Conservation (phyloP, 306 rosid genomes). For the Hippophae gyantsensis region DNA sequence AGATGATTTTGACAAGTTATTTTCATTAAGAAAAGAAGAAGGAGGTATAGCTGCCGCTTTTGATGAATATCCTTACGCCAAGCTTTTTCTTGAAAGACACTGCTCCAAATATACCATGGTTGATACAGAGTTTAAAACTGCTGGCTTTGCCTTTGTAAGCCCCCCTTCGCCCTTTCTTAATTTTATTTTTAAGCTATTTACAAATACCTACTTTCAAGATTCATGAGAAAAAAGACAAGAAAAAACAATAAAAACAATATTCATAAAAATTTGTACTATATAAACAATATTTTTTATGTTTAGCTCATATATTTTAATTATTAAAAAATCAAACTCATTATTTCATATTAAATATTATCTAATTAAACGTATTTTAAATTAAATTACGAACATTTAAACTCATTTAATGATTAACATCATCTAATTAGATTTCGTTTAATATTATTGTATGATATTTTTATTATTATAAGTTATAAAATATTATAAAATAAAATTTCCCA, state of each 20-base stretch:
- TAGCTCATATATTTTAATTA: no score
- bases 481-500: no score
- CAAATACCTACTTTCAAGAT: no score
- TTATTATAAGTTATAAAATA: no score
- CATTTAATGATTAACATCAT: neutral
- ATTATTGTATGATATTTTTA: no score
- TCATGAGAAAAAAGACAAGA: no score
- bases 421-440: no score
- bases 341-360: neutral
- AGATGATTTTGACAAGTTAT: slow-evolving; percentile 26
- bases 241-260: no score
- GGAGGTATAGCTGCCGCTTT: slow-evolving; percentile 39
- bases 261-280: no score
- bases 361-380: neutral
- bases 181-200: no score
- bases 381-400: no score
- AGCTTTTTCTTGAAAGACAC: slow-evolving; percentile 24
- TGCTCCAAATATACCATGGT: slow-evolving; percentile 42
- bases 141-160: slow-evolving; percentile 64
- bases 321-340: neutral
- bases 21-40: slow-evolving; percentile 18
- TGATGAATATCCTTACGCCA: slow-evolving; percentile 27
- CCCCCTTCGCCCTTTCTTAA: neutral
- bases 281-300: no score
- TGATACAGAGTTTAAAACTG: slow-evolving; percentile 34